Percentiles rank a stretch among this genome's conserved stretches.
Conservation (phyloP, 2,329 filamentous ascomycete genomes). For the Eurotiales sp. region DNA sequence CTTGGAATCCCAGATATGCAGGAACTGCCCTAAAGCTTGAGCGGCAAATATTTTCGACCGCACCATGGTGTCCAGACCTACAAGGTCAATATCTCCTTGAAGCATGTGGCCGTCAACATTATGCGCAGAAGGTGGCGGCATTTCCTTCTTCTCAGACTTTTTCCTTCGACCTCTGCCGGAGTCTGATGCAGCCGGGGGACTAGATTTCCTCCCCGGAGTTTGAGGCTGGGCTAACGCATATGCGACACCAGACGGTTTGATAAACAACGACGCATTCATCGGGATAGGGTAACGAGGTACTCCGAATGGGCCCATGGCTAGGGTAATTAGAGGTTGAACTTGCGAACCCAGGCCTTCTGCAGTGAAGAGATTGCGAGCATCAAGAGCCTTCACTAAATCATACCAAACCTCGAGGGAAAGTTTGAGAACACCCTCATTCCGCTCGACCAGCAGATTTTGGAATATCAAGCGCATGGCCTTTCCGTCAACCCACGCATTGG, state of each 20-base stretch:
- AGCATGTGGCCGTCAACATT: conserved; percentile 99
- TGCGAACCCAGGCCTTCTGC: conserved; percentile 69
- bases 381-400: conserved; percentile 67
- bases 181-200: conserved; percentile 42
- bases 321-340: conserved; percentile 73
- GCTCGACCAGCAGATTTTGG: conserved; percentile 91
- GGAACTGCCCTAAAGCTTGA: conserved; percentile 77
- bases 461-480: conserved; percentile 85
- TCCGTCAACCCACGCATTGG: conserved; percentile 87
- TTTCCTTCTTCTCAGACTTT: conserved; percentile 79
- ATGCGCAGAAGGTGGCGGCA: conserved; percentile 67
- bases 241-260: conserved; percentile 85
- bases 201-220: conserved; percentile 32
- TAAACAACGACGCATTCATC: conserved; percentile 85
- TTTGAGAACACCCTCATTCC: conserved; percentile 76
- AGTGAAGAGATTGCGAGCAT: conserved; percentile 56
- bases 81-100: conserved; percentile 90
- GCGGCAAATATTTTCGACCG: conserved; percentile 86
- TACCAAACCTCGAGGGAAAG: conserved; percentile 86
- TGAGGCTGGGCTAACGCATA: conserved; percentile 54
- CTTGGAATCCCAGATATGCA: conserved; percentile 68
- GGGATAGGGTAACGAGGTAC: conserved; percentile 85
- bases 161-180: conserved; percentile 71
- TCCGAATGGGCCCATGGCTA: conserved; percentile 87
- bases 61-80: conserved; percentile 82